Base-by-base conservation (phyloP, 164 flowering plant genomes). In the Magnolia changhungtana region DNA sequence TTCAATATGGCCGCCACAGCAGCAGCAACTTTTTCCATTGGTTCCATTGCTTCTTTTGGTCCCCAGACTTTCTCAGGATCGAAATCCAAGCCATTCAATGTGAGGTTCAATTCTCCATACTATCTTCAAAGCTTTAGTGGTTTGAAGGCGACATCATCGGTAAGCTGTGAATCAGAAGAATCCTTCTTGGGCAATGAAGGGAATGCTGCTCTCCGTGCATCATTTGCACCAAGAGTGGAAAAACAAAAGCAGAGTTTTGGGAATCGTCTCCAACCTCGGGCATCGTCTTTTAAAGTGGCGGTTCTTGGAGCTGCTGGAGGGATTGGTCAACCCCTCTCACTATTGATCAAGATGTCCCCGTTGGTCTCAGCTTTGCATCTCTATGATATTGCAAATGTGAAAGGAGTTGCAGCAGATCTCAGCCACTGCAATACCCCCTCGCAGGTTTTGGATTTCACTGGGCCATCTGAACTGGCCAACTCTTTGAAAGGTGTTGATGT, bases 381-480 rank as follows among this genome's bases (percentile, higher is more conserved):
- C 23, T 78, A 78, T 50, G 80, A 74, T 74, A 69, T 74, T 52
- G 73, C 80, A 18, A 73, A 78, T 68, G 80, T 78, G 20, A 78
- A 78, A 66, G 80, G 80, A 23, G 77, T 78, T 78, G 80, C 80
- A 58, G 77, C 80, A 14, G 80, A 78, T 73, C 73, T 78, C 8
- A 73, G 76, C 67, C 77, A 78, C 23, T 78, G 80, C 73, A 78
- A 76, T 49, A 76, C 78, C n/a, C 78, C 78, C 5, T 76, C 78
- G 0, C 66, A 76, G 73, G 78, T 76, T 59, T 70, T 76, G 66
- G 73, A 76, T 70, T 76, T 76, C 63, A 76, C 78, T 24, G 78
- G 78, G 27, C 78, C 78, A 51, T 69, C 78, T 19, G 78, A 76
- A 49, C 59, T 76, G 50, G 74, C 67, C 11, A 70, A 76, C 13